phyloP scores from a whole-genome alignment of 2,329 filamentous ascomycete species.

The Raffaelea deltoideospora region DNA sequence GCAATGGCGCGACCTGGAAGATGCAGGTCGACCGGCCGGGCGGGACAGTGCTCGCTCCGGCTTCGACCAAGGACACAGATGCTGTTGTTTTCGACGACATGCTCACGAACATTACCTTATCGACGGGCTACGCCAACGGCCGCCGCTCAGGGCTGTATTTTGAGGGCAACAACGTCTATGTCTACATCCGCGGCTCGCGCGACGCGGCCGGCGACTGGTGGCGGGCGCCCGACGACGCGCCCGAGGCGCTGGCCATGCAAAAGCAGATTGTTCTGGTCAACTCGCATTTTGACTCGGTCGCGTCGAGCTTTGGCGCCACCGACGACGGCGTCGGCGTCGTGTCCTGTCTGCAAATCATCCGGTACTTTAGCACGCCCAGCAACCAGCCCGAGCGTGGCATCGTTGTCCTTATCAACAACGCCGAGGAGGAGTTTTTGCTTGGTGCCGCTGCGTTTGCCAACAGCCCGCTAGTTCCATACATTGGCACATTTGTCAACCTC shows the following conservation, averaged over 20 bases:
- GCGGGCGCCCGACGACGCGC: conserved; percentile 17
- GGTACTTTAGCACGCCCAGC: conserved; percentile 61
- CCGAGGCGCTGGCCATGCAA: conserved; percentile 22
- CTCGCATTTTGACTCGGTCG: conserved; percentile 83
- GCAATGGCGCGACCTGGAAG: conserved; percentile 37
- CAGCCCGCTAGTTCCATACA: conserved; percentile 64
- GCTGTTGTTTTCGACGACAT: conserved; percentile 62
- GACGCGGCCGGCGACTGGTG: conserved; percentile 65
- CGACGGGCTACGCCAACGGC: conserved; percentile 19
- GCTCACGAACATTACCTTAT: conserved; percentile 60
- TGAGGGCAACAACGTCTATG: conserved; percentile 81
- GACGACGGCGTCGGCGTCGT: conserved; percentile 87
- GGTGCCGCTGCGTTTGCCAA: conserved; percentile 75
- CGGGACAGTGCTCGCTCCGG: neutral
- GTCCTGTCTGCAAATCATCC: conserved; percentile 71
- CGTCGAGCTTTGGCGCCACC: conserved; percentile 82
- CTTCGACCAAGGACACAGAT: conserved; percentile 12
- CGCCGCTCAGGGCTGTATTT: conserved; percentile 51
- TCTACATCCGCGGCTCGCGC: conserved; percentile 73
- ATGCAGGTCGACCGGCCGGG: conserved; percentile 16
- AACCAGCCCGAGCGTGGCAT: conserved; percentile 67
- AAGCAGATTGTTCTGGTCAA: conserved; percentile 79
- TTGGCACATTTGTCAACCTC: conserved; percentile 83
- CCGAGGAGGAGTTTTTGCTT: conserved; percentile 83
- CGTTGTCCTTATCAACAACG: conserved; percentile 82